phyloP scores from a whole-genome alignment of 2,329 filamentous ascomycete genomes.

The Aureobasidium lini region DNA sequence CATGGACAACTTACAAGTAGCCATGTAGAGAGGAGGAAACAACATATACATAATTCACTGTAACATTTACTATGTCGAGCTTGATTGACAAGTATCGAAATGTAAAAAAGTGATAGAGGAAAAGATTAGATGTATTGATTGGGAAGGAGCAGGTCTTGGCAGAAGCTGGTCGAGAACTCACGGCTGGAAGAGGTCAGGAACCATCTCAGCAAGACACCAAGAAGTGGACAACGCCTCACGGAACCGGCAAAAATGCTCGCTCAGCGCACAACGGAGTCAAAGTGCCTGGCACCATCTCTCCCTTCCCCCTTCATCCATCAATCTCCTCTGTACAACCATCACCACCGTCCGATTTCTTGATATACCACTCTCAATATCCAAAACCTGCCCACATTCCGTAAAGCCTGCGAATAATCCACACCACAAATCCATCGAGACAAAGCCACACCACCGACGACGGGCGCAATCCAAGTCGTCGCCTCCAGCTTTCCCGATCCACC shows the following conservation, averaged over 20 bases:
- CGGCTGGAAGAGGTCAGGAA: not conserved
- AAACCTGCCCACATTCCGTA: conserved; percentile 14
- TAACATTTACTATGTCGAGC: no score
- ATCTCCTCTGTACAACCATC: conserved; percentile 8
- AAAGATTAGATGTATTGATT: not conserved
- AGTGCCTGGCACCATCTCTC: not conserved
- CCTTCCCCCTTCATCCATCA: not conserved
- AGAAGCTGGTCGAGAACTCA: not conserved
- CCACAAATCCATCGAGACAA: not conserved
- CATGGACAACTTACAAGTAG: not conserved
- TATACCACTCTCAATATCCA: conserved; percentile 18
- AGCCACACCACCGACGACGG: conserved; percentile 15
- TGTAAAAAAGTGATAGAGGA: not conserved
- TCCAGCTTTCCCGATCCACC: conserved; percentile 4
- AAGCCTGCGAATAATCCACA: not conserved
- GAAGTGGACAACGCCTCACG: conserved; percentile 9
- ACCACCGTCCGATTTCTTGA: conserved; percentile 4
- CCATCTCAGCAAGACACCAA: not conserved
- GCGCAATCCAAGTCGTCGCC: conserved; percentile 15
- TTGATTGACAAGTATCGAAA: not conserved
- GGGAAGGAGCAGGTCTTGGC: not conserved
- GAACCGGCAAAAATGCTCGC: conserved; percentile 8
- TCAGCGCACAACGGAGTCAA: conserved; percentile 11
- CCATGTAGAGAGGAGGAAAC: not conserved
- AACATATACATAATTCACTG: not conserved